phyloP scores from a whole-genome alignment of 2,329 filamentous ascomycete species.

The Hymenoscyphus fraxineus region DNA sequence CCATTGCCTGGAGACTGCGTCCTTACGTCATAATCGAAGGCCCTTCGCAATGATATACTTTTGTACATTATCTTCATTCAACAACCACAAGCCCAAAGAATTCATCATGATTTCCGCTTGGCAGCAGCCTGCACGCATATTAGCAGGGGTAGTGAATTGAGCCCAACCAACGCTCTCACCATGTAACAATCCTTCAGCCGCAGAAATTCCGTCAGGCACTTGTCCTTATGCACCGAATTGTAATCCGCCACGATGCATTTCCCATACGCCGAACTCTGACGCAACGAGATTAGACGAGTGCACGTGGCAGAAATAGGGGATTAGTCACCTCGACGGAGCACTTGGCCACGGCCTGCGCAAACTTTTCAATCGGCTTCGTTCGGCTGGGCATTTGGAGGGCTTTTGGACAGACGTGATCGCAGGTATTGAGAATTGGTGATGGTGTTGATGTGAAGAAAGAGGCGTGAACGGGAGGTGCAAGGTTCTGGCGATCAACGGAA shows the following conservation, averaged over 20 bases:
- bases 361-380: constrained; percentile 63
- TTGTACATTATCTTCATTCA: not conserved
- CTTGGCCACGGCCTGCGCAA: constrained; percentile 61
- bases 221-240: constrained; percentile 84
- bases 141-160: constrained; percentile 9
- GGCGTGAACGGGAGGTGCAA: not conserved
- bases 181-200: constrained; percentile 82
- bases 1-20: not conserved
- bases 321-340: constrained; percentile 59
- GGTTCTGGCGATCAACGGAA: not conserved
- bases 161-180: constrained; percentile 34
- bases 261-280: constrained; percentile 77
- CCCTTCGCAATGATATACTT: not conserved
- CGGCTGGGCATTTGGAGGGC: constrained; percentile 34
- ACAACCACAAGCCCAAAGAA: not conserved
- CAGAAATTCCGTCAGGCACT: constrained; percentile 82
- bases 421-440: constrained; percentile 2
- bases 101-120: constrained; percentile 41
- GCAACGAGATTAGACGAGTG: constrained; percentile 6
- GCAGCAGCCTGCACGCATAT: constrained; percentile 44
- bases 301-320: not conserved
- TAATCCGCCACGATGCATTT: constrained; percentile 90
- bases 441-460: not conserved
- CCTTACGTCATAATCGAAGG: not conserved
- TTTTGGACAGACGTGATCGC: not conserved